Percentiles rank a stretch among this genome's conserved stretches.
These are phyloP conservation scores for Exsudoporus frostii DNA, from an alignment of 768 basidiomycete genomes.

Conservation along the genomic window DNA sequence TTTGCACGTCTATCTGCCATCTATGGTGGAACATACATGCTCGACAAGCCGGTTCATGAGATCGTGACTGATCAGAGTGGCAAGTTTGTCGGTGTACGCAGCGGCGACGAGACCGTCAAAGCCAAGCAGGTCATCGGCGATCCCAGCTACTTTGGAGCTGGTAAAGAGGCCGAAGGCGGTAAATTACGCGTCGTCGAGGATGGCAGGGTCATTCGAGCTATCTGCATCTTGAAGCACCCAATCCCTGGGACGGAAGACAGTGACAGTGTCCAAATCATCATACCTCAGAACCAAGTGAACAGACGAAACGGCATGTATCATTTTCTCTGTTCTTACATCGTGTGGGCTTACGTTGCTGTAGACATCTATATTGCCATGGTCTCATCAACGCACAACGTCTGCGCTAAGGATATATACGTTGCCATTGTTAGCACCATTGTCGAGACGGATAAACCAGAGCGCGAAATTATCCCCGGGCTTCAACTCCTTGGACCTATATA, in stretches of 20 bases:
- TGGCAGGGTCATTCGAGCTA: slow-evolving; percentile 92
- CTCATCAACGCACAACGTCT: slow-evolving; percentile 95
- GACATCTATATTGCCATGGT: slow-evolving; percentile 99
- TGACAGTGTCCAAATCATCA: slow-evolving; percentile 96
- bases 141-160: slow-evolving; percentile 93
- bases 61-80: slow-evolving; percentile 85
- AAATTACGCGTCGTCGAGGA: slow-evolving; percentile 89
- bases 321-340: neutral
- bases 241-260: slow-evolving; percentile 96
- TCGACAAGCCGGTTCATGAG: slow-evolving; percentile 90
- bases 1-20: slow-evolving; percentile 98
- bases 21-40: slow-evolving; percentile 99
- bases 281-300: slow-evolving; percentile 96
- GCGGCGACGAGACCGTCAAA: slow-evolving; percentile 87
- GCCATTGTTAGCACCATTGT: slow-evolving; percentile 99
- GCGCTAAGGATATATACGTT: slow-evolving; percentile 91
- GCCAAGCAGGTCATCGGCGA: slow-evolving; percentile 98
- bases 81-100: slow-evolving; percentile 90
- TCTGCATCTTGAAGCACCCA: slow-evolving; percentile 97
- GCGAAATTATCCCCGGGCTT: slow-evolving; percentile 89
- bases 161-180: slow-evolving; percentile 58
- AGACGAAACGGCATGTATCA: slow-evolving; percentile 77
- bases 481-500: slow-evolving; percentile 88
- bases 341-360: slow-evolving; percentile 31
- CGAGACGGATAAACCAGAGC: slow-evolving; percentile 89